Evolutionary conservation across 2,329 filamentous ascomycete genomes (phyloP), one percentile per base, ranked within the genome.

Genomic region (Stagonosporopsis tanaceti): DNA sequence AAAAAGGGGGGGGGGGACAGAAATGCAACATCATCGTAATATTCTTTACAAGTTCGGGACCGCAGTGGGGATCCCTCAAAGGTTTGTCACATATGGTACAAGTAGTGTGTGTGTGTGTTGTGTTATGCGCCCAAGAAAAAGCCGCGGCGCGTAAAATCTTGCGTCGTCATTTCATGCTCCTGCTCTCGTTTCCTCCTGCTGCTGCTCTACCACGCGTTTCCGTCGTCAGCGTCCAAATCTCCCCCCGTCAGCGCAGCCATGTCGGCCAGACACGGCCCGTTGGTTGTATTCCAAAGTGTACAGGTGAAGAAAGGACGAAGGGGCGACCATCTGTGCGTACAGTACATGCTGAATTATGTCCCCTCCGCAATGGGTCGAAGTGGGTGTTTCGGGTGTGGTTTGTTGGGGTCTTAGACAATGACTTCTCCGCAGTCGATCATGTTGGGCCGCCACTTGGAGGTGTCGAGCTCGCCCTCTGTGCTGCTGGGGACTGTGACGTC

Each of bases 381-480:
- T 44, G 59, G 69, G 61, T 59, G 60, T 61, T 47, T 59, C 1
- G 12, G 28, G 53, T 44, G 32, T 28, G 28, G 42, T 15, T 25
- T 14, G 6, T 30, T 20, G 20, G 8, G 9, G 8, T 65, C 60
- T 68, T 76, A 78, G 41, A 76, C 74, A 65, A 86, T 76, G 53
- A 87, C 79, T 73, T 87, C 85, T 14, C 85, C 85, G 47, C 80
- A 76, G 73, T 87, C 85, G 52, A 87, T 76, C 73, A 84, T 78
- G 57, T 84, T 81, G n/a, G 84, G 80, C 68, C 78, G 81, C 81
- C 84, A 87, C 25, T 70, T 70, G 56, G 69, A 77, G 27, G 68
- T 66, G 45, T 74, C 71, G 22, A 70, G 65, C 41, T 69, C 67
- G 9, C 73, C 70, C 35, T 73, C 76, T 61, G 73, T 80, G 60